Evolutionary conservation across 345 rosid species (phyloP), one percentile per base, ranked within the genome.

Genomic region (Eucalyptus cloeziana): DNA sequence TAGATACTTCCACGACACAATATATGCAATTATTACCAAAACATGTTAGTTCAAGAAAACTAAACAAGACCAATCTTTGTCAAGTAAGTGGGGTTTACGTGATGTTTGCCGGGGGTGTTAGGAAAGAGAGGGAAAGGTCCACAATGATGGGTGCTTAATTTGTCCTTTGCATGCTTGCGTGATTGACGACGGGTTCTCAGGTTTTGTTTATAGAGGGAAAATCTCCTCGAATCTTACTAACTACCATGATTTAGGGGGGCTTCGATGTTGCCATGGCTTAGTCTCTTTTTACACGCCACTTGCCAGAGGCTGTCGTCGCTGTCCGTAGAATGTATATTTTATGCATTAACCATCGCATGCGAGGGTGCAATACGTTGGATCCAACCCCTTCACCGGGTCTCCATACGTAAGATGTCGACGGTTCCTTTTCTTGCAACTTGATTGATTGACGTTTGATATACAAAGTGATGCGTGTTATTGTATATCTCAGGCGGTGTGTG

Each of bases 161-260:
- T 89, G 89, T 90, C 92, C 88, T 89, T 56, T 85, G 91, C 91
- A 90, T 91, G 92, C 90, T 93, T 91, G 97, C 98, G 96, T 95
- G 96, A 96, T 96, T 96, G 97, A 94, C 96, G 96, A 76, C 83
- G 93, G 94, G 91, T 92, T 91, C 69, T 90, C 81, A 86, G 88
- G 90, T 88, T 91, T 91, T 76, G 83, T 76, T 76, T 37, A 37
- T 37, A 76, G 47, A 79, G 90, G 86, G 90, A 91, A 95, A 91
- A 95, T 94, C 96, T 96, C 92, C 86, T 86, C 92, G 90, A 88
- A 96, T 96, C 95, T 95, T 94, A 93, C 98, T 94, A 93, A 92
- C 96, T 90, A 90, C 96, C 92, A 89, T 91, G 88, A 93, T 89
- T 93, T 91, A 89, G 86, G 90, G 91, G 69, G 91, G 67, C 64